phyloP scores from a whole-genome alignment of 2,329 filamentous ascomycete species.

The Penicillium nordicum region DNA sequence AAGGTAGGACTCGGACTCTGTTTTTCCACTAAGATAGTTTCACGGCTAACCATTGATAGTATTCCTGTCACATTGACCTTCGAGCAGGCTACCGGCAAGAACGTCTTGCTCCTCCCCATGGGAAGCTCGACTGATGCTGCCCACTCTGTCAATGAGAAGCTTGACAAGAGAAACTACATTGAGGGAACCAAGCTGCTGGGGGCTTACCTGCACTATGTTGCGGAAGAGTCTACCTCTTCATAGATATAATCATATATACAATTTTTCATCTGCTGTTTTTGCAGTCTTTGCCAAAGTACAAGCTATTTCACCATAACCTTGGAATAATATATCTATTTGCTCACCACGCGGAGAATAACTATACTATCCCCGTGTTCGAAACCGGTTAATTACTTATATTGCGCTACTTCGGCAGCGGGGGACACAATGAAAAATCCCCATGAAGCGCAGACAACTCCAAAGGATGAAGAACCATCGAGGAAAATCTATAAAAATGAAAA shows the following conservation, averaged over 20 bases:
- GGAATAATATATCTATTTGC: neutral
- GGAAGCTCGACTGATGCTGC: slow-evolving; percentile 94
- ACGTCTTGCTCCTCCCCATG: slow-evolving; percentile 93
- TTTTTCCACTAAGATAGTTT: neutral
- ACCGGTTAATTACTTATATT: neutral
- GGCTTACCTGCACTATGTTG: slow-evolving; percentile 93
- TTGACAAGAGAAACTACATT: slow-evolving; percentile 96
- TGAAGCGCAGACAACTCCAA: neutral
- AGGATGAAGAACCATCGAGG: neutral
- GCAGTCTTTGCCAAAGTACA: neutral
- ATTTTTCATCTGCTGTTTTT: neutral
- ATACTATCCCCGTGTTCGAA: neutral
- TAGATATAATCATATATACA: neutral
- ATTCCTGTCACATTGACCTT: slow-evolving; percentile 97
- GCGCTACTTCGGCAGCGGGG: neutral
- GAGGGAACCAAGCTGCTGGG: slow-evolving; percentile 95
- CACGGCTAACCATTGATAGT: slow-evolving; percentile 48
- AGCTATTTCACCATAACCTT: neutral
- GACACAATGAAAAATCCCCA: neutral
- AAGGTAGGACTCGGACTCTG: slow-evolving; percentile 52
- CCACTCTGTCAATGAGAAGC: slow-evolving; percentile 97
- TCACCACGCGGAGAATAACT: neutral
- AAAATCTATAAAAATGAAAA: slow-evolving; percentile 5
- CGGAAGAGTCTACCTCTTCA: slow-evolving; percentile 66
- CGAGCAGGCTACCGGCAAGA: slow-evolving; percentile 96